phyloP scores from a whole-genome alignment of 805 yeast genomes.

The Citeromyces matritensis region DNA sequence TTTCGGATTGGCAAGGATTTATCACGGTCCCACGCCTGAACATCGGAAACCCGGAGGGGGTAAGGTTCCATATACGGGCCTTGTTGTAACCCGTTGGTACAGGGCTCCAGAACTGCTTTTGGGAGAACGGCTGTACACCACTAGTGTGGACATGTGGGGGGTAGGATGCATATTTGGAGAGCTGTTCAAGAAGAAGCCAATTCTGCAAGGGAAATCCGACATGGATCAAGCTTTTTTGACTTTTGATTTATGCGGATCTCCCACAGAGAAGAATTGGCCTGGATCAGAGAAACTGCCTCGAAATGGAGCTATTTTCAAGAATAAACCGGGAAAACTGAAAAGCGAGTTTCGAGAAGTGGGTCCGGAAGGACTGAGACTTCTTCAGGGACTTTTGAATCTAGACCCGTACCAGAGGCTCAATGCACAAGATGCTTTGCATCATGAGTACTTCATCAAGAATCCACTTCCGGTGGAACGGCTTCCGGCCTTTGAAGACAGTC shows the following conservation, averaged over 20 bases:
- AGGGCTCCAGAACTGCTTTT: constrained; percentile 87
- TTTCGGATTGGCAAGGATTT: constrained; percentile 78
- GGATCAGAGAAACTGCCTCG: constrained; percentile 43
- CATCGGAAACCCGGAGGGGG: constrained; percentile 35
- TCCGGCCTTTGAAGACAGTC: constrained; percentile 71
- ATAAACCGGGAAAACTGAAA: constrained; percentile 25
- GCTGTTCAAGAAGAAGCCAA: constrained; percentile 67
- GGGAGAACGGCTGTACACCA: constrained; percentile 77
- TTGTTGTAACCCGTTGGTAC: constrained; percentile 95
- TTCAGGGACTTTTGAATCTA: constrained; percentile 46
- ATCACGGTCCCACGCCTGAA: constrained; percentile 19
- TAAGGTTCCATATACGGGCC: constrained; percentile 32
- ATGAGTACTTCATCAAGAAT: constrained; percentile 47
- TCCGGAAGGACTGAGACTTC: constrained; percentile 35
- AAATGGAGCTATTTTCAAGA: constrained; percentile 17
- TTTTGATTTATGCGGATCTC: constrained; percentile 74
- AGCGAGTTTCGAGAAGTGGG: constrained; percentile 29
- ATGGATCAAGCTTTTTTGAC: constrained; percentile 75
- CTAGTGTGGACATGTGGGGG: constrained; percentile 97
- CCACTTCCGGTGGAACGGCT: constrained; percentile 54
- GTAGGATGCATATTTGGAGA: constrained; percentile 94
- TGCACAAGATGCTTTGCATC: constrained; percentile 63
- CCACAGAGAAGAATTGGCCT: constrained; percentile 47
- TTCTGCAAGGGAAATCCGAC: constrained; percentile 75
- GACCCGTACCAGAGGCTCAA: constrained; percentile 66